phyloP scores from a whole-genome alignment of 2,329 filamentous ascomycete species.

The Colletotrichum sp. region DNA sequence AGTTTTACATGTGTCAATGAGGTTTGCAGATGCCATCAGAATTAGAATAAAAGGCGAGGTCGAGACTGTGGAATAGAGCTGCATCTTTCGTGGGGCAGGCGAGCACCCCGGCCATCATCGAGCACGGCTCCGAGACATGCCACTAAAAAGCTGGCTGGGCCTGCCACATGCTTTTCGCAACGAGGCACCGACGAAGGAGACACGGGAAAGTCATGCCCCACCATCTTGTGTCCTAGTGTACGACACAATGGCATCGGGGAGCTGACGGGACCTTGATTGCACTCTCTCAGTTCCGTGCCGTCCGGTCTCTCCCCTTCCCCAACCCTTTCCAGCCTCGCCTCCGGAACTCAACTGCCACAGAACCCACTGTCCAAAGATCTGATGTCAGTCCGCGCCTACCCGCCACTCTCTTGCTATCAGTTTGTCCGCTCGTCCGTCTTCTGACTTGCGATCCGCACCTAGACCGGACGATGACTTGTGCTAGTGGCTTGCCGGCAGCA shows the following conservation, averaged over 20 bases:
- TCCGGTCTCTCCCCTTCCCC: background rate
- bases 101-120: background rate
- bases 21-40: background rate
- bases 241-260: background rate
- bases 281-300: background rate
- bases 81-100: background rate
- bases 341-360: background rate
- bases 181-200: background rate
- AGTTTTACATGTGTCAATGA: background rate
- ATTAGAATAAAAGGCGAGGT: background rate
- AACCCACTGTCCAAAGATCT: background rate
- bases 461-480: constrained; percentile 11
- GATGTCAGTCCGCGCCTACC: background rate
- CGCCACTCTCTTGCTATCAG: background rate
- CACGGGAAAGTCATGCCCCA: background rate
- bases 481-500: background rate
- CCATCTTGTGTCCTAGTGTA: background rate
- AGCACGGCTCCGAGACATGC: background rate
- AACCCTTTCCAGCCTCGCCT: background rate
- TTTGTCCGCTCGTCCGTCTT: background rate
- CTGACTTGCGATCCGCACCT: background rate
- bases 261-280: background rate
- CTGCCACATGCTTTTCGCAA: constrained; percentile 14
- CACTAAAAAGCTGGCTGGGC: background rate
- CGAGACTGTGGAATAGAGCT: background rate